A percentile compares a stretch with the other conserved stretches of the same genome.
These are phyloP conservation scores for Thielaviopsis euricoi DNA, from an alignment of 2,329 filamentous ascomycete species.

Conservation along the genomic window DNA sequence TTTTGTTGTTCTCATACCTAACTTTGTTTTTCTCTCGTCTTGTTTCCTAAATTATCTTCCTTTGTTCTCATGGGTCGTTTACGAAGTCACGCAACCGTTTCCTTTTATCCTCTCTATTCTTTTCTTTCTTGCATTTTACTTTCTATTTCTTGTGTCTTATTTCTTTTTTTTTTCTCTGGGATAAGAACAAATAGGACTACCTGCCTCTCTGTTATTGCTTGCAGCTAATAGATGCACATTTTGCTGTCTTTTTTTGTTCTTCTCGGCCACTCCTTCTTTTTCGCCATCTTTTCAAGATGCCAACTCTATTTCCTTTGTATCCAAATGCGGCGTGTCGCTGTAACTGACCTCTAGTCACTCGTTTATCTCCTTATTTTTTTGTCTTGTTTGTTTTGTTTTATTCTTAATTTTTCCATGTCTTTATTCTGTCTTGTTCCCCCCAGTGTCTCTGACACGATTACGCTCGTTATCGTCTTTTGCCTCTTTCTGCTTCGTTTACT, in stretches of 20 bases:
- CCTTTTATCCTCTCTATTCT: neutral
- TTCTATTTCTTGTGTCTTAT: neutral
- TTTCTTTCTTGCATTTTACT: conserved; percentile 1
- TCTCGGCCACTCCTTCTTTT: neutral
- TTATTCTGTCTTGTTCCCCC: neutral
- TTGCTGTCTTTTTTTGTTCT: too few species aligned
- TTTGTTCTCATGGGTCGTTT: neutral
- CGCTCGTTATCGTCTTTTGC: neutral
- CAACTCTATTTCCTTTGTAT: neutral
- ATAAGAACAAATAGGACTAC: too few species aligned
- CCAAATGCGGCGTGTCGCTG: neutral
- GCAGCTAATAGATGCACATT: too few species aligned
- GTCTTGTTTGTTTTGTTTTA: neutral
- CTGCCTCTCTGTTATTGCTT: too few species aligned
- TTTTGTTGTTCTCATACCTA: neutral
- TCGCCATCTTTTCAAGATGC: neutral
- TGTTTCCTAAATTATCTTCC: neutral
- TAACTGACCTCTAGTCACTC: neutral
- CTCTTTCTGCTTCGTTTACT: neutral
- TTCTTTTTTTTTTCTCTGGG: too few species aligned
- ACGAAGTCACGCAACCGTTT: neutral
- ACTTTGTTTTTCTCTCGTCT: neutral
- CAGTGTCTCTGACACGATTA: neutral
- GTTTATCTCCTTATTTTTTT: neutral
- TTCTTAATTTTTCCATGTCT: neutral